phyloP scores from a whole-genome alignment of 2,329 filamentous ascomycete genomes.

The Stagonosporopsis vannaccii region DNA sequence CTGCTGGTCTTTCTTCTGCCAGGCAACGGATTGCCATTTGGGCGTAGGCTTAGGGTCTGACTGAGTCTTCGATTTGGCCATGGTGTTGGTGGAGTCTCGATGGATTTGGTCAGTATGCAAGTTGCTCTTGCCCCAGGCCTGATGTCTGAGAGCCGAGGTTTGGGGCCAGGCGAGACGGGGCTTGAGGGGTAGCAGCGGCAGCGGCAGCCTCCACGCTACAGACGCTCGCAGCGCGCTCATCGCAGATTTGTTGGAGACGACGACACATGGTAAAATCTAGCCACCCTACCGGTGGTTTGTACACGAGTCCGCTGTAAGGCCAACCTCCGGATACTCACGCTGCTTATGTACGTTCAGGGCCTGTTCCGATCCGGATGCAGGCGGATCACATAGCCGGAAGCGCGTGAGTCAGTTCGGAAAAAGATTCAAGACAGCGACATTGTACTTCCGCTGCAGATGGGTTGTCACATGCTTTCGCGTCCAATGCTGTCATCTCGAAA shows the following conservation, averaged over 20 bases:
- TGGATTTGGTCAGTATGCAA: constrained; percentile 1
- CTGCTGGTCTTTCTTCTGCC: constrained; percentile 54
- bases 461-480: constrained; percentile 17
- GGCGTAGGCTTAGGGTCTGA: constrained; percentile 18
- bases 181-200: constrained; percentile 23
- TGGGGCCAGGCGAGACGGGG: constrained; percentile 7
- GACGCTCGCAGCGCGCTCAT: neutral
- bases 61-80: constrained; percentile 21
- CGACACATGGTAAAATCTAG: neutral
- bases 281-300: neutral
- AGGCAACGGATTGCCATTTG: constrained; percentile 52
- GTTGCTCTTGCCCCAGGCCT: constrained; percentile 4
- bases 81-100: constrained; percentile 8
- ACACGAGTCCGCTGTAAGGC: neutral
- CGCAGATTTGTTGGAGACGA: neutral
- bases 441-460: neutral
- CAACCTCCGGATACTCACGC: neutral
- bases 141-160: constrained; percentile 8
- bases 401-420: neutral
- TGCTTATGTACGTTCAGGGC: neutral
- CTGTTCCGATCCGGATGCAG: neutral
- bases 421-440: neutral
- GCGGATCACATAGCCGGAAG: neutral
- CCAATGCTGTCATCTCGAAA: neutral
- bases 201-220: neutral